These are phyloP conservation scores for Umbelopsis sp. DNA, from an alignment of 371 early-diverging fungal species.

Conservation along the genomic window DNA sequence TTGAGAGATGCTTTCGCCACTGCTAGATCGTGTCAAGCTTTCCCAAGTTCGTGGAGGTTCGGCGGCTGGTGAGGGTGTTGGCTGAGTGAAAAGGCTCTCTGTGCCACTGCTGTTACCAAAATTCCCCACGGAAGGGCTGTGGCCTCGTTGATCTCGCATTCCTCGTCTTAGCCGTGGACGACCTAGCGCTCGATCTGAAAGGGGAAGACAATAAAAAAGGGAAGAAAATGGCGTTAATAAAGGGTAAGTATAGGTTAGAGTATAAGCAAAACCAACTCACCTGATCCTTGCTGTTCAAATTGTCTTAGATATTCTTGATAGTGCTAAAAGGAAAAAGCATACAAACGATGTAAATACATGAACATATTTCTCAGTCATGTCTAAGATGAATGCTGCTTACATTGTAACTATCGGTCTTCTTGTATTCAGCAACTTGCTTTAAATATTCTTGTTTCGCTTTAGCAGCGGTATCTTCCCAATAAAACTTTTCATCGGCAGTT, in stretches of 20 bases:
- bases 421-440: constrained; percentile 41
- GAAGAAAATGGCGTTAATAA: not conserved
- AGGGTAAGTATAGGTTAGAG: no score
- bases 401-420: constrained; percentile 17
- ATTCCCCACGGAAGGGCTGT: not conserved
- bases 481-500: constrained; percentile 31
- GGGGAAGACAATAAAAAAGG: not conserved
- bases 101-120: not conserved
- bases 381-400: not conserved
- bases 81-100: not conserved
- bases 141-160: not conserved
- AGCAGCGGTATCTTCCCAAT: constrained; percentile 45
- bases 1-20: not conserved
- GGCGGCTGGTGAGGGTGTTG: not conserved
- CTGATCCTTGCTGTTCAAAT: constrained; percentile 14
- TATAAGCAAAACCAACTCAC: not conserved
- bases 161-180: constrained; percentile 6
- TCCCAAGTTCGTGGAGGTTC: not conserved
- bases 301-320: constrained; percentile 9
- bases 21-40: not conserved
- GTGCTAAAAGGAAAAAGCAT: not conserved
- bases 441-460: constrained; percentile 47
- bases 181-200: not conserved
- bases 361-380: not conserved
- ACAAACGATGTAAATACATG: not conserved